Percentiles rank a stretch among this genome's conserved stretches.
These are phyloP conservation scores for Solioccasus polychromus DNA, from an alignment of 768 basidiomycete genomes.

Conservation along the genomic window DNA sequence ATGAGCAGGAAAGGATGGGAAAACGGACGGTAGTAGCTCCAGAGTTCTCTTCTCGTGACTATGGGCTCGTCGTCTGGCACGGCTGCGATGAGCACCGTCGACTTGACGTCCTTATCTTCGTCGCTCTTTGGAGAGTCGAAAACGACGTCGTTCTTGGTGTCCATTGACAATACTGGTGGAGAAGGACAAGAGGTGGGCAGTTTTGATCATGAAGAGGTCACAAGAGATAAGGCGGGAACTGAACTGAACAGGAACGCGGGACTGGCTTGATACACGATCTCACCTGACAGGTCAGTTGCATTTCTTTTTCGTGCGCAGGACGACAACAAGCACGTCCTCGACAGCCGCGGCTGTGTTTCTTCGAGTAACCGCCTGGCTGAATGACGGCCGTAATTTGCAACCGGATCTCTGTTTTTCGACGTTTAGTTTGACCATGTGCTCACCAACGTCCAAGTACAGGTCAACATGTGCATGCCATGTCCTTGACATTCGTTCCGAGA, in stretches of 20 bases:
- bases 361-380: conserved; percentile 24
- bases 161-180: too few species aligned
- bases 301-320: conserved; percentile 9
- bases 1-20: neutral
- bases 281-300: conserved; percentile 7
- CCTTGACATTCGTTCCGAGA: conserved; percentile 48
- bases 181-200: too few species aligned
- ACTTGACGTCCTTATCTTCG: conserved; percentile 9
- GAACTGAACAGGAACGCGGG: neutral
- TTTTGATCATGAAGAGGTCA: too few species aligned
- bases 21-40: conserved; percentile 69
- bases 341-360: conserved; percentile 17
- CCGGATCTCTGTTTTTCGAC: conserved; percentile 13
- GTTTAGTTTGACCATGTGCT: neutral
- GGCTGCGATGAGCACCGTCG: conserved; percentile 36
- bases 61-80: conserved; percentile 56
- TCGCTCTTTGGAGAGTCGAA: too few species aligned
- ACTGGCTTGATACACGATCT: neutral
- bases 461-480: neutral
- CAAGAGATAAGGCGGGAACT: too few species aligned
- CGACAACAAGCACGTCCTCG: conserved; percentile 24
- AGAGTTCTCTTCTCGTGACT: conserved; percentile 70
- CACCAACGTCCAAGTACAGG: too few species aligned
- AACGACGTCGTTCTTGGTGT: too few species aligned
- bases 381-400: conserved; percentile 31